Percentiles rank a stretch among this genome's conserved stretches.
phyloP scores from a whole-genome alignment of 306 rosid species.

The Malus sieversii region DNA sequence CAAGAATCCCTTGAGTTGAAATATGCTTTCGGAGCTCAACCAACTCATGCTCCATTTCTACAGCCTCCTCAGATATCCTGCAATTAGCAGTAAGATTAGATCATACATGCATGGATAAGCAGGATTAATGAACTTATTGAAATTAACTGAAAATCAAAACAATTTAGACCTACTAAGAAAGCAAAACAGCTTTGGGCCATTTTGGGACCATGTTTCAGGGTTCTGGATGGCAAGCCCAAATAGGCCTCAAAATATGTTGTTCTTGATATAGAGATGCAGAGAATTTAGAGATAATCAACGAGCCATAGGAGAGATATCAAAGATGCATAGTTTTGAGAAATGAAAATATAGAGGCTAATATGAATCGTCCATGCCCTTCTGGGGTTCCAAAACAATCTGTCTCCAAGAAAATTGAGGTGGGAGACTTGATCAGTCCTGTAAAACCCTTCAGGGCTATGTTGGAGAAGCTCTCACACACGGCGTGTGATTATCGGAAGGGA shows the following conservation, averaged over 20 bases:
- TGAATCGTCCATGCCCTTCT: background rate
- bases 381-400: background rate
- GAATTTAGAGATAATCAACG: background rate
- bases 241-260: background rate
- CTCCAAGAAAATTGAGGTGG: background rate
- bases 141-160: background rate
- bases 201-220: background rate
- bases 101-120: background rate
- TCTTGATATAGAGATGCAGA: background rate
- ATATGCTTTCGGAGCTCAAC: conserved; percentile 84
- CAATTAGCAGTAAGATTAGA: conserved; percentile 17
- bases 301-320: background rate
- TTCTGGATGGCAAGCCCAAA: background rate
- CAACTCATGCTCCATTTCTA: conserved; percentile 85
- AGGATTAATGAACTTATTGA: background rate
- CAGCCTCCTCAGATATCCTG: conserved; percentile 97
- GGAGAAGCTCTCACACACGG: background rate
- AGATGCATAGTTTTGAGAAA: background rate
- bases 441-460: background rate
- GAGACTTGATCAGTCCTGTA: background rate
- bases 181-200: background rate
- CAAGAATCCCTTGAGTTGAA: conserved; percentile 82
- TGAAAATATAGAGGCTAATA: background rate
- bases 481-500: background rate
- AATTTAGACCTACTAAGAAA: background rate